Conservation (phyloP, 805 yeast species). For the Candida anglica region DNA sequence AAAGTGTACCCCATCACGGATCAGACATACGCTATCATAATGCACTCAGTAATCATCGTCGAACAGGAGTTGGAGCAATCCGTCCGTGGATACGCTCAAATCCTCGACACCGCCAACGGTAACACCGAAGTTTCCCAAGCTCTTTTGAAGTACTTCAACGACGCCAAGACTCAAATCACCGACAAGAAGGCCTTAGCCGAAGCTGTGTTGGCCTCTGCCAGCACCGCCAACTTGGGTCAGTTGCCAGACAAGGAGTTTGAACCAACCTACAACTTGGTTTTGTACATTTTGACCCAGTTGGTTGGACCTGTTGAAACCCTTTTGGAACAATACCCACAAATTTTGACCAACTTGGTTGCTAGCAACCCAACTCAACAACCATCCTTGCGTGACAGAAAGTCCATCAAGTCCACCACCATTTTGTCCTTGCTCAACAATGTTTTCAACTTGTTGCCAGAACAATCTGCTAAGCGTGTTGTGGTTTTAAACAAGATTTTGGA, state of each 20-base stretch:
- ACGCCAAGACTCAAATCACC: conserved; percentile 17
- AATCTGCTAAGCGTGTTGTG: conserved; percentile 26
- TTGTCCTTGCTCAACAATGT: conserved; percentile 37
- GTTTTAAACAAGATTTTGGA: conserved; percentile 29
- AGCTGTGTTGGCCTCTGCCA: conserved; percentile 23
- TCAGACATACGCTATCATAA: no score
- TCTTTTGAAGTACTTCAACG: conserved; percentile 17
- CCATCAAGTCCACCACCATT: conserved; percentile 37
- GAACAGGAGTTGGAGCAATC: conserved; percentile 40
- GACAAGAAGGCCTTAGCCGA: conserved; percentile 25
- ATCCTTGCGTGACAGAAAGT: conserved; percentile 40
- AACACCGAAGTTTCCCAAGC: conserved; percentile 23
- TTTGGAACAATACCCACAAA: conserved; percentile 12
- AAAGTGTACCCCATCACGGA: no score
- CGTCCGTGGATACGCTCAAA: conserved; percentile 35
- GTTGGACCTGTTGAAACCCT: conserved; percentile 10
- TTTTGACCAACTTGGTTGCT: conserved; percentile 22
- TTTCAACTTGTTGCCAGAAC: conserved; percentile 37
- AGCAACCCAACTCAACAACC: conserved; percentile 33
- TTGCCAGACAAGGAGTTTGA: conserved; percentile 43
- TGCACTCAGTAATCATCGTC: conserved; percentile 42
- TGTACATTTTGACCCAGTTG: conserved; percentile 30
- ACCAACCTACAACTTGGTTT: conserved; percentile 39
- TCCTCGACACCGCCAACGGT: conserved; percentile 29
- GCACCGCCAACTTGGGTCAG: conserved; percentile 23